Base-by-base conservation (phyloP, 129 eudicot genomes). In the Erigeron canadensis region DNA sequence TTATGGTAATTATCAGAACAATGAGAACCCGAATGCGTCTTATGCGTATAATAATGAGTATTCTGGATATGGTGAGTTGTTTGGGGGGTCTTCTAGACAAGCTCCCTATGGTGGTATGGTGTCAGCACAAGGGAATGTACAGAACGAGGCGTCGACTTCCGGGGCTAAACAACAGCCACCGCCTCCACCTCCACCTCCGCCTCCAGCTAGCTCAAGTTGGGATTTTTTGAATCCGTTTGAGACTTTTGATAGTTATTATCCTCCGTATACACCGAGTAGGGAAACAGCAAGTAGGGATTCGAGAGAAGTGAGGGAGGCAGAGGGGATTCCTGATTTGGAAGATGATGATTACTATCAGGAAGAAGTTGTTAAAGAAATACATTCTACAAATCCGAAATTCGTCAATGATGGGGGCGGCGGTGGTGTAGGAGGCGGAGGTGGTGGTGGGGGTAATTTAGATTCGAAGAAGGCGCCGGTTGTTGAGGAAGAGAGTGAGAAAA, bases 261-360 rank as follows among this genome's bases (percentile, higher is more conserved):
- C 96, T n/a, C 69, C 89, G 9, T 86, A 90, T 48, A 81, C 99
- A 15, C 88, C 95, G 0, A 88, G 99, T 76, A 77, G 90, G 19
- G 96, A 90, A 28, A 28, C 34, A 28, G 34, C 34, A 1, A 88
- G 99, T 76, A 77, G 90, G 19, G 96, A 90, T 68, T 90, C 91
- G 0, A 88, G 91, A 70, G 99, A 95, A 69, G 85, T 90, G 63
- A 95, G 99, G 67, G 97, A 90, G 61, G 99, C 90, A 54, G 99
- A 95, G 67, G 99, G 97, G 38, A 95, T 95, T 42, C 99, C 99
- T 48, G 99, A 95, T 70, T 84, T 95, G 80, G 99, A 95, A 82
- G 99, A 95, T 44, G 99, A 90, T 73, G 97, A 84, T 81, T 76
- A 75, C 58, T 80, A 73, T 1, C 77, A 78, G 16, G 77, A 72